These are phyloP conservation scores for Linanthus parryae DNA, from an alignment of 148 eudicot genomes.

Conservation along the genomic window DNA sequence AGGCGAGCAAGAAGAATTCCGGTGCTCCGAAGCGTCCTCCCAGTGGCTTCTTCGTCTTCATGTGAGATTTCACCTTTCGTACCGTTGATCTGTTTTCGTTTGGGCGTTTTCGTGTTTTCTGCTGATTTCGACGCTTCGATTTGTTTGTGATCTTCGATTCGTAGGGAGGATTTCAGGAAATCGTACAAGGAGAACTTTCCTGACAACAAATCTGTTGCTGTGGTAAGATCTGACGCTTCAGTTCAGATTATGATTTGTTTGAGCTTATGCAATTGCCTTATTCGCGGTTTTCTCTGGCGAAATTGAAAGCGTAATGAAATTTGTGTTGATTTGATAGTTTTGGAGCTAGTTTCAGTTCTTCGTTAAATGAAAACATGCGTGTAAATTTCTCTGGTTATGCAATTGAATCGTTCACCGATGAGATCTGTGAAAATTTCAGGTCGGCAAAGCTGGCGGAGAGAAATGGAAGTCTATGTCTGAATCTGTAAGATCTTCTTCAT, in stretches of 20 bases:
- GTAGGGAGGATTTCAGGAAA: slow-evolving; percentile 35
- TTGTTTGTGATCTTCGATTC: neutral
- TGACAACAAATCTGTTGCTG: slow-evolving; percentile 28
- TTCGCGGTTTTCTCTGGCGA: no score
- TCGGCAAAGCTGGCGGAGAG: slow-evolving; percentile 8
- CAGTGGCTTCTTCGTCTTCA: slow-evolving; percentile 27
- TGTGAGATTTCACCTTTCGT: slow-evolving; percentile 1
- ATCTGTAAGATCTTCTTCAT: slow-evolving; percentile 3
- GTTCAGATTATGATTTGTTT: no score
- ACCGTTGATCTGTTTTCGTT: neutral
- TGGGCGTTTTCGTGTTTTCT: neutral
- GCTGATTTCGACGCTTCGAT: neutral
- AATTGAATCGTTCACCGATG: no score
- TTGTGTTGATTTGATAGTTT: no score
- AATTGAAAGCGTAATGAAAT: no score
- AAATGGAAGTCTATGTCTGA: slow-evolving; percentile 12
- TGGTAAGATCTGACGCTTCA: slow-evolving; percentile 15
- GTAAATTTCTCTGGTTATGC: no score
- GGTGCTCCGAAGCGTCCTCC: slow-evolving; percentile 34
- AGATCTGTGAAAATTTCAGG: no score
- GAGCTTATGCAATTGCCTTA: no score
- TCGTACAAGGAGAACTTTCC: slow-evolving; percentile 30
- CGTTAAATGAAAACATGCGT: no score
- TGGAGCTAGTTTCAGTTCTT: no score
- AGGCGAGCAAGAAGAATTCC: slow-evolving; percentile 13